These are phyloP conservation scores for Mucor circinelloides DNA, from an alignment of 371 early-diverging fungal genomes.

Conservation along the genomic window DNA sequence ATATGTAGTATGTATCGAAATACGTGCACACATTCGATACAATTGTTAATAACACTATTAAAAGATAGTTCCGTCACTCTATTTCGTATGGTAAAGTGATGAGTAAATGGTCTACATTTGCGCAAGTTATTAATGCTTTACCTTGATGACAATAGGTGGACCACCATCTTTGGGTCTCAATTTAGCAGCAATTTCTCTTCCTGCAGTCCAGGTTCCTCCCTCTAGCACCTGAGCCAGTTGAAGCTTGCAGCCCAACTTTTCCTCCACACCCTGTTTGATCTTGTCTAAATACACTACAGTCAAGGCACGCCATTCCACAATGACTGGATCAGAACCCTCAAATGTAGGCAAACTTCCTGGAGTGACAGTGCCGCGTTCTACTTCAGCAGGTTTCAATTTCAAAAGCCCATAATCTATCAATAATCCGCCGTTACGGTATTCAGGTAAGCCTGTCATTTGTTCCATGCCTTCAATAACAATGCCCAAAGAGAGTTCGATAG, in stretches of 20 bases:
- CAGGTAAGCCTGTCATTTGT: conserved; percentile 87
- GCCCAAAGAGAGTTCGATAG: conserved; percentile 60
- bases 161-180: conserved; percentile 77
- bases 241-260: conserved; percentile 55
- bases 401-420: conserved; percentile 49
- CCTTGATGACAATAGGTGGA: conserved; percentile 85
- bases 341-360: conserved; percentile 60
- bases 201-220: conserved; percentile 91
- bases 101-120: too few species aligned
- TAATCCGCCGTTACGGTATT: conserved; percentile 88
- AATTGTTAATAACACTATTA: conserved; percentile 11
- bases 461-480: conserved; percentile 64
- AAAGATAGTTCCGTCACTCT: conserved; percentile 56
- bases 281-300: conserved; percentile 84
- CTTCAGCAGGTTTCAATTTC: conserved; percentile 34
- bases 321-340: conserved; percentile 77
- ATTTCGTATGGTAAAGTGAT: background rate
- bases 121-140: conserved; percentile 4
- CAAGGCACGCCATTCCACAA: conserved; percentile 93
- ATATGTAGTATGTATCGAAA: background rate
- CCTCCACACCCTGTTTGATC: conserved; percentile 62
- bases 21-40: background rate
- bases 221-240: conserved; percentile 87
- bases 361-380: conserved; percentile 25
- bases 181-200: conserved; percentile 84